Base-by-base conservation (phyloP, 495 filamentous ascomycete species). In the Penicillium paradoxum region DNA sequence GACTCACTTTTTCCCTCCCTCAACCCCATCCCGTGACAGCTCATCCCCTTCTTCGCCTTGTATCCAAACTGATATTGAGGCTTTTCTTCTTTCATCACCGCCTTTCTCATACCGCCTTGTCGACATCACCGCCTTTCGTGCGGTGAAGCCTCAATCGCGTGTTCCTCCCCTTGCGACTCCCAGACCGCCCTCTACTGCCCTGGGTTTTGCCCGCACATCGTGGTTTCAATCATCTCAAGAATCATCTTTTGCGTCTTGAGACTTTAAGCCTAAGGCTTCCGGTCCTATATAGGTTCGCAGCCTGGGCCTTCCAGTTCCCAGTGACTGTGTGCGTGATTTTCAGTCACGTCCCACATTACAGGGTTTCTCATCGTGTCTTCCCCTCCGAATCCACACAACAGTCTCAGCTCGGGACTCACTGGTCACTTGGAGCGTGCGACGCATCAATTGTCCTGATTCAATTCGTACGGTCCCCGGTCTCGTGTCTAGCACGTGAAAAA, bases 61-160 rank as follows among this genome's bases (percentile, higher is more conserved):
- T 36, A 18, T 18, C 39, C 11, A 13, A 36, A 5, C 33, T 29
- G 32, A 41, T 41, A 25, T 30, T 15, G 41, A 44, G 41, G 29
- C 11, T 36, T 51, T 40, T 19, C 27, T 45, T 36, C 37, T n/a
- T 48, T 40, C 32, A 43, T 51, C 29, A 41, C 49, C 44, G 46
- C 43, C 33, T 66, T 58, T 52, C 62, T 55, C 65, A 64, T 64
- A 72, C 71, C 71, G 69, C 71, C 60, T 60, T 58, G 55, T 56
- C 61, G 53, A 47, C 61, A 73, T 73, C 72, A 73, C 72, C 72
- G 72, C 72, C 72, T 72, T 72, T 62, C 57, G 60, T 75, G 72
- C 72, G 72, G 72, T 75, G 72, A 75, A 71, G 67, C 56, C 51
- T 45, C 53, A 59, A 53, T 62, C 62, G 37, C 58, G 53, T 60